Evolutionary conservation across 2,329 filamentous ascomycete genomes (phyloP).

Genomic region (Botrytis medusae): DNA sequence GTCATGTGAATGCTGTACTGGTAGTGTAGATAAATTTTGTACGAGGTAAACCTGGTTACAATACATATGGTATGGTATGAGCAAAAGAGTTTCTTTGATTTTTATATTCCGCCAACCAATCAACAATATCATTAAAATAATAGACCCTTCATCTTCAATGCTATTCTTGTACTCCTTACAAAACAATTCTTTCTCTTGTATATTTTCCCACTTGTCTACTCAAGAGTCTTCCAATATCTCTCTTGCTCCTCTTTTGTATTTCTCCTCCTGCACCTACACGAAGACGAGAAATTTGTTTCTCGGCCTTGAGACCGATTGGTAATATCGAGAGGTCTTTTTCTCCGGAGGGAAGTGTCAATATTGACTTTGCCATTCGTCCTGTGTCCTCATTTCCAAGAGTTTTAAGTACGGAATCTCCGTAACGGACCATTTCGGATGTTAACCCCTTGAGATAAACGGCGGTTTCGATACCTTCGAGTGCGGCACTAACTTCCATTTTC

Average conservation of each 20-base stretch:
- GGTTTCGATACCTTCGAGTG: slow-evolving; percentile 71
- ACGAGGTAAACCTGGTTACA: background rate
- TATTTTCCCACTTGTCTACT: slow-evolving; percentile 81
- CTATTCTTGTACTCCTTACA: slow-evolving; percentile 49
- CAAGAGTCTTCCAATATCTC: slow-evolving; percentile 75
- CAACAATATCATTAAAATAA: slow-evolving; percentile 10
- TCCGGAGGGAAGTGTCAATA: slow-evolving; percentile 47
- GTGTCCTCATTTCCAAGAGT: slow-evolving; percentile 32
- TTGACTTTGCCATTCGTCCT: slow-evolving; percentile 42
- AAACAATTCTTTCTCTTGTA: slow-evolving; percentile 73
- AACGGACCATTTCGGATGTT: slow-evolving; percentile 65
- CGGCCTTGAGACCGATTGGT: slow-evolving; percentile 70
- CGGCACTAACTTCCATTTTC: slow-evolving; percentile 67
- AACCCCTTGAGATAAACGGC: slow-evolving; percentile 63
- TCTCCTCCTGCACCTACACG: slow-evolving; percentile 70
- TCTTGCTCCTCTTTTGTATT: slow-evolving; percentile 63
- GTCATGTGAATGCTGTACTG: background rate
- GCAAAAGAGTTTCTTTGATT: background rate
- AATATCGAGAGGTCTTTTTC: slow-evolving; percentile 52
- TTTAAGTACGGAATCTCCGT: slow-evolving; percentile 45
- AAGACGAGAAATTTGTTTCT: slow-evolving; percentile 49
- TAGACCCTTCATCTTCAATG: background rate
- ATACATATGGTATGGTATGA: background rate
- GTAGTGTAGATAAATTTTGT: background rate
- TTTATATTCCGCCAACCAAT: slow-evolving; percentile 9